Conservation (phyloP, 2,329 filamentous ascomycete species). For the Calonectria leucothoes region DNA sequence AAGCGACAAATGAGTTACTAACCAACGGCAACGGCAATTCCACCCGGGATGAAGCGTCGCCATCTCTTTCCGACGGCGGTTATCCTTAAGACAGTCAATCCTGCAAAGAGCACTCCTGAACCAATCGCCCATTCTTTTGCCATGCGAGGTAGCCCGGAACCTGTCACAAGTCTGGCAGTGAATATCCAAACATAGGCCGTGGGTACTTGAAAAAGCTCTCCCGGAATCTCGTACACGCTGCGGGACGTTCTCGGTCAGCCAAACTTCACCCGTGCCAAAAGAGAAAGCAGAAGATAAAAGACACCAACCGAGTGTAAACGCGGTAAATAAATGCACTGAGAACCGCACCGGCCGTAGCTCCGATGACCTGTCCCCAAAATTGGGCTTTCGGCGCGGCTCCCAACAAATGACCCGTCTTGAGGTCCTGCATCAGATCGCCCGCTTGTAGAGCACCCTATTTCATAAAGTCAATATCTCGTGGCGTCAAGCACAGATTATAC, state of each 20-base stretch:
- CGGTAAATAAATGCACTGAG: constrained; percentile 89
- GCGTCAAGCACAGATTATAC: neutral
- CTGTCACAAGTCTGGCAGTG: constrained; percentile 92
- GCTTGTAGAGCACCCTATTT: constrained; percentile 83
- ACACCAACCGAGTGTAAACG: constrained; percentile 76
- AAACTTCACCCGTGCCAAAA: neutral
- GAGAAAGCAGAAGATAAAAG: neutral
- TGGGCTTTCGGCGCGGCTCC: constrained; percentile 94
- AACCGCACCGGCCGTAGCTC: constrained; percentile 85
- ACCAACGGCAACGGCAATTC: constrained; percentile 95
- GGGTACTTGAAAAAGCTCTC: constrained; percentile 90
- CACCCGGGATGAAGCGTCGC: constrained; percentile 85
- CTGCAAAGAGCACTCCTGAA: constrained; percentile 79
- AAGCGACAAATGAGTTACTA: constrained; percentile 34
- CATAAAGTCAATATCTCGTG: constrained; percentile 9
- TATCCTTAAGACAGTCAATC: constrained; percentile 78
- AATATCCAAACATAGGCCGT: constrained; percentile 98
- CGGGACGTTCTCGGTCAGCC: constrained; percentile 17
- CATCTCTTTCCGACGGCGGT: constrained; percentile 67
- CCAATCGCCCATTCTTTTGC: constrained; percentile 83
- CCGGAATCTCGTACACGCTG: constrained; percentile 88
- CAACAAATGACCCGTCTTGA: constrained; percentile 94
- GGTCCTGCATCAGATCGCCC: constrained; percentile 95
- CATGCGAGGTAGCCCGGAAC: constrained; percentile 86
- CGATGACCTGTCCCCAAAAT: constrained; percentile 96